Conservation (phyloP, 163 green algal species). For the Coccomyxa subellipsoidea region DNA sequence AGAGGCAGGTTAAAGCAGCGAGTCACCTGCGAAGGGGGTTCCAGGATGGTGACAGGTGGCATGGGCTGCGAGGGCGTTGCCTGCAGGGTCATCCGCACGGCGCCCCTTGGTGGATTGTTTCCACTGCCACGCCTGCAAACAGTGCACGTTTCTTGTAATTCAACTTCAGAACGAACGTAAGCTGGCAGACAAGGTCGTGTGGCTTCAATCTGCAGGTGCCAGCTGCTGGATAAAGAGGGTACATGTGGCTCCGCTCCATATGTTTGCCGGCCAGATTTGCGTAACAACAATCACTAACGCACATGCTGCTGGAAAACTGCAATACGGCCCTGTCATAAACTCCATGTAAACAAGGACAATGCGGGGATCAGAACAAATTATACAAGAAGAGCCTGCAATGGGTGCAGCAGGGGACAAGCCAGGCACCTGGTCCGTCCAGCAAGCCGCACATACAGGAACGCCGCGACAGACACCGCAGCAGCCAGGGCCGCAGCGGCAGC, state of each 20-base stretch:
- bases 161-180: neutral
- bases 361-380: no score
- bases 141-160: neutral
- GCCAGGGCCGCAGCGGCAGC: neutral
- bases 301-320: no score
- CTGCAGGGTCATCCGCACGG: slow-evolving; percentile 2
- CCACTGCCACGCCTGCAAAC: neutral
- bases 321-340: no score
- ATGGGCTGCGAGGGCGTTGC: neutral
- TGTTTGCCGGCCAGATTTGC: neutral
- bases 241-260: neutral
- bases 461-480: neutral
- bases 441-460: neutral
- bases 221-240: no score
- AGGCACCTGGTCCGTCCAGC: neutral
- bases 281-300: no score
- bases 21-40: neutral
- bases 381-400: no score
- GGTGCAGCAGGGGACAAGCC: neutral
- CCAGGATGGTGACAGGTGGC: neutral
- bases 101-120: neutral
- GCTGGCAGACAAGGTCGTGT: neutral
- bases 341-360: no score
- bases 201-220: neutral
- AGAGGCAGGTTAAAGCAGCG: neutral